Evolutionary conservation across 768 basidiomycete genomes (phyloP).

Genomic region (Termitomyces sp.): DNA sequence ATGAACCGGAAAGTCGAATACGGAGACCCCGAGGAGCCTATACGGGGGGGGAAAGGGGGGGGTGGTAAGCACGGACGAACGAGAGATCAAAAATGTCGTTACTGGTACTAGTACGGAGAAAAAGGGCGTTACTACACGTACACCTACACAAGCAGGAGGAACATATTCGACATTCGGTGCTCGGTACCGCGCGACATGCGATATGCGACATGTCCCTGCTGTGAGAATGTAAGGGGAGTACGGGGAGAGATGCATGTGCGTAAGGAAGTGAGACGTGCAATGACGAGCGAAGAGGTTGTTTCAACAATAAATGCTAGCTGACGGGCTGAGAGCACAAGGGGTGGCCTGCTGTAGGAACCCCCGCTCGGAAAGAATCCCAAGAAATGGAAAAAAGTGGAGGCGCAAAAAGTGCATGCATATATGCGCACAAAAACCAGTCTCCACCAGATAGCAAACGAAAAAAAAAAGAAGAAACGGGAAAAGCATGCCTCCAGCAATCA

Average conservation of each 20-base stretch:
- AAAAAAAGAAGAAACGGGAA: no score
- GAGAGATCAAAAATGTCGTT: background rate
- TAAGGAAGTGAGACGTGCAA: background rate
- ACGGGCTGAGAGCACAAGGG: no score
- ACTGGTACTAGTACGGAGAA: background rate
- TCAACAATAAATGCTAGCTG: no score
- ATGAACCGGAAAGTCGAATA: slow-evolving; percentile 86
- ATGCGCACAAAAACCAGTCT: background rate
- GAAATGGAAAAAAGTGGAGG: no score
- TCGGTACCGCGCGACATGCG: slow-evolving; percentile 1
- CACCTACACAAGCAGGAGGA: background rate
- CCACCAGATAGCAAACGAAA: background rate
- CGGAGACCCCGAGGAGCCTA: slow-evolving; percentile 86
- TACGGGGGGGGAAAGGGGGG: no score
- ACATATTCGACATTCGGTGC: background rate
- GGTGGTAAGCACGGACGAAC: background rate
- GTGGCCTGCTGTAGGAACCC: no score
- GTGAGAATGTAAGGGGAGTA: slow-evolving; percentile 1
- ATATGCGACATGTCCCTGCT: slow-evolving; percentile 3
- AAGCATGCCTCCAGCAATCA: background rate
- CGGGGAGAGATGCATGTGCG: background rate
- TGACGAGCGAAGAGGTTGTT: background rate
- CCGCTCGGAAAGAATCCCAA: no score
- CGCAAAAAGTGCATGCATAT: no score
- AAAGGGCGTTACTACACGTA: background rate